Conservation (phyloP, 208 protist species). For the Vickermania ingenoplastis region DNA sequence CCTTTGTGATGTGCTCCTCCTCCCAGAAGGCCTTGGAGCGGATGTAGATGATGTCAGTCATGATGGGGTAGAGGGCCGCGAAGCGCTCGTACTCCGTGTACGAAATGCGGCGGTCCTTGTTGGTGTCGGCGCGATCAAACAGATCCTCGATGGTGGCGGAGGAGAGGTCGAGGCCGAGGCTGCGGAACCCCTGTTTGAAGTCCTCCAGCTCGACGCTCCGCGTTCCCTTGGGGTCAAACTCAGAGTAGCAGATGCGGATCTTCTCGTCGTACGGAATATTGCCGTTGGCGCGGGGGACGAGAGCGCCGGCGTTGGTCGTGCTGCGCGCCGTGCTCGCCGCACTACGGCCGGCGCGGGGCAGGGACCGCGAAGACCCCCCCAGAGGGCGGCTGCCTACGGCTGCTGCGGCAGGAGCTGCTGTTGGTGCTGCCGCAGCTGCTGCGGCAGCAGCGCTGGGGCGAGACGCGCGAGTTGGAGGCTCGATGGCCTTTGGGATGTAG, state of each 20-base stretch:
- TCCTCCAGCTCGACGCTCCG: conserved; percentile 75
- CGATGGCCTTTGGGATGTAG: conserved; percentile 71
- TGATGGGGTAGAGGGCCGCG: conserved; percentile 80
- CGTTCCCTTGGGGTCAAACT: conserved; percentile 75
- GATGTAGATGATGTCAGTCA: conserved; percentile 87
- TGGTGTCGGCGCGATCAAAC: conserved; percentile 79
- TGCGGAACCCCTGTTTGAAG: conserved; percentile 74
- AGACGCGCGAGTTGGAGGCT: conserved; percentile 21
- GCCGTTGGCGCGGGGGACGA: conserved; percentile 33
- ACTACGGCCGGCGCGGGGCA: conserved; percentile 46
- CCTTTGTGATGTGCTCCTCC: conserved; percentile 78
- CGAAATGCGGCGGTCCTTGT: conserved; percentile 74
- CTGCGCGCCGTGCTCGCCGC: conserved; percentile 2
- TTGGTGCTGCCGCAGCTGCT: conserved; percentile 4
- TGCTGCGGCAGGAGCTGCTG: conserved; percentile 5
- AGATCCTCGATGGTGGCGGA: conserved; percentile 82
- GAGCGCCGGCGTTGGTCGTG: conserved; percentile 28
- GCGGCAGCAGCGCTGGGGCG: neutral
- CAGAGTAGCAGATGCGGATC: conserved; percentile 75
- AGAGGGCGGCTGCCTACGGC: neutral
- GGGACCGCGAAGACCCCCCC: conserved; percentile 16
- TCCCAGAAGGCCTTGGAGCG: conserved; percentile 89
- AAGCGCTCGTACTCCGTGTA: conserved; percentile 89
- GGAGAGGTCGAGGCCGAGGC: conserved; percentile 77
- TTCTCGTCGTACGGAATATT: conserved; percentile 83